Percentiles rank a stretch among this genome's conserved stretches.
Conservation (phyloP, 2,329 filamentous ascomycete species). For the Sarocladiaceae sp. region DNA sequence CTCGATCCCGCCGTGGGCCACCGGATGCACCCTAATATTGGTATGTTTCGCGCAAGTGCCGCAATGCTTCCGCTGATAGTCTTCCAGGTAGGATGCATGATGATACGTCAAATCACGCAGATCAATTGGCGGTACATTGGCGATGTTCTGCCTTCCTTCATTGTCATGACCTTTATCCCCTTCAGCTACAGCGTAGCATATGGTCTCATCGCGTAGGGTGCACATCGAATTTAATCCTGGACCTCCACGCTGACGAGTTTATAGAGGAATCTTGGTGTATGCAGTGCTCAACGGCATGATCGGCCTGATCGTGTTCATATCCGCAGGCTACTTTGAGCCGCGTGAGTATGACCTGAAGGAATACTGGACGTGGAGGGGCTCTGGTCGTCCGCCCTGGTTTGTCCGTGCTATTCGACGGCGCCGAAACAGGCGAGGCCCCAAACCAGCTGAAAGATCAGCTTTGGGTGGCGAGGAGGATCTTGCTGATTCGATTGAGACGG, state of each 20-base stretch:
- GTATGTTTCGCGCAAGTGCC: conserved; percentile 25
- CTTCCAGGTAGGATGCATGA: conserved; percentile 62
- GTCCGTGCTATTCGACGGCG: conserved; percentile 29
- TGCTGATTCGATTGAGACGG: conserved; percentile 11
- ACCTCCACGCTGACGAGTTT: background rate
- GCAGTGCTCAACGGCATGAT: conserved; percentile 42
- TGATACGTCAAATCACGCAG: conserved; percentile 67
- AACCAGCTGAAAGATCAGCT: background rate
- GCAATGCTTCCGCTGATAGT: background rate
- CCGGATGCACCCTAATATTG: conserved; percentile 65
- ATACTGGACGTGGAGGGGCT: conserved; percentile 48
- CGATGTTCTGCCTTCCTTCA: conserved; percentile 68
- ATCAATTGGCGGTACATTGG: conserved; percentile 75
- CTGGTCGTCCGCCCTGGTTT: conserved; percentile 41
- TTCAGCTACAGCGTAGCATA: conserved; percentile 76
- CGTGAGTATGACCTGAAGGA: conserved; percentile 49
- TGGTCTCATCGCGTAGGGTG: conserved; percentile 61
- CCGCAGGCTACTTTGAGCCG: conserved; percentile 37
- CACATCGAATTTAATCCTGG: too few species aligned
- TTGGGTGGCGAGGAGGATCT: background rate
- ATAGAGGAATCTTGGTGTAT: conserved; percentile 49
- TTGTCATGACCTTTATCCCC: conserved; percentile 69
- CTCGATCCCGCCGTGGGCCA: conserved; percentile 72
- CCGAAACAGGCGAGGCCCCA: conserved; percentile 6
- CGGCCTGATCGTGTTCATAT: conserved; percentile 36